Base-by-base conservation (phyloP, 2,329 filamentous ascomycete genomes). In the Aspergillus fijiensis region DNA sequence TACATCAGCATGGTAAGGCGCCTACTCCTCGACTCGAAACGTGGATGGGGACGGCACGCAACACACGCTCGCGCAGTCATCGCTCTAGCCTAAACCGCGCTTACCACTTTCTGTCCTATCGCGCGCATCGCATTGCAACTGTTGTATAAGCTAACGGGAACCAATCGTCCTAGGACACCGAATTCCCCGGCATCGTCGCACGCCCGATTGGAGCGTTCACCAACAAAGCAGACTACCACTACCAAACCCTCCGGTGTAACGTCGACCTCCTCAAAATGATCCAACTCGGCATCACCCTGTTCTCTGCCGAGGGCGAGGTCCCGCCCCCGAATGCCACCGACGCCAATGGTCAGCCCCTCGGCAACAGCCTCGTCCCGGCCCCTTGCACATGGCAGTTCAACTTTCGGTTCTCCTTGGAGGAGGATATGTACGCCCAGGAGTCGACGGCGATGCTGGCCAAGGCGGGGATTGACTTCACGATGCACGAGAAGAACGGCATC, bases 301-400 rank as follows among this genome's bases (percentile, higher is more conserved):
- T 97, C 80, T 93, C 92, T 64, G 85, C 92, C 61, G 89, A 96
- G 63, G 95, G 95, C 61, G 91, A 98, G 67, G 87, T 92, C 2
- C 91, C 92, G 1, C 91, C 92, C 2, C 83, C 89, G 11, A 86
- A 88, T 65, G 86, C 87, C 25, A 79, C 80, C 31, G 73, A 85
- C 61, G 76, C 81, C 57, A 79, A 80, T 63, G 76, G 81, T 49
- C 78, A 80, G 64, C 76, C 77, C 27, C 83, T 84, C 64, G 78
- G 76, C 21, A 82, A 81, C 63, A 82, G 81, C 64, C 78, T 84
- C 57, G 73, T 81, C n/a, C 76, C 76, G 39, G 87, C 92, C 60
- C 94, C 91, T 16, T 96, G 90, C 73, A 96, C 94, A 19, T 99
- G 95, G 95, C 94, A 97, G 69, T 99, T 99, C 84, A 98, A 99